Evolutionary conservation across 495 filamentous ascomycete genomes (phyloP), one percentile per base, ranked within the genome.

Genomic region (Aspergillus taichungensis): DNA sequence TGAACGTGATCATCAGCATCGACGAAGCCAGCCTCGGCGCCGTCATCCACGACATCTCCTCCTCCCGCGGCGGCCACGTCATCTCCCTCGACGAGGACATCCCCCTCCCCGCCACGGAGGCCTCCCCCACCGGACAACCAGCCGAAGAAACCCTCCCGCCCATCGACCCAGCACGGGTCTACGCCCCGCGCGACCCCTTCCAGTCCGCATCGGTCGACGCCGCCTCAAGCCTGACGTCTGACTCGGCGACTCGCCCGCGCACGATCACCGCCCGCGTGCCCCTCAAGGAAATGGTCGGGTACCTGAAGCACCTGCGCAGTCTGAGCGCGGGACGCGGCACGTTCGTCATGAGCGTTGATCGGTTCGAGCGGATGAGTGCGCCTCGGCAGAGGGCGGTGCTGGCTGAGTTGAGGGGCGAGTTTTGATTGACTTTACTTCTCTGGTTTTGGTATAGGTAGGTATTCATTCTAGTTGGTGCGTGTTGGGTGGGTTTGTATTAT

Each of bases 261-360:
- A 83, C 72, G 6, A 85, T 99, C 46, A 77, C 78, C 5, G 94
- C 88, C 3, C 78, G 84, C 48, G 89, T 96, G 28, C 94, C 94
- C 34, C 66, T 97, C 44, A 90, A 88, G 62, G 91, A 97, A 63
- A 96, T 97, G 90, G 85, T 96, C 40, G 88, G 91, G 30, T 99
- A 99, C 66, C 65, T 97, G 55, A 88, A 85, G 63, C 86, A 94
- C 62, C 67, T 99, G 57, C 69, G 94, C 34, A 88, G 84, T 61
- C 65, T 94, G 68, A 99, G 90, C 11, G 83, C 80, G 8, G 94
- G 94, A 0, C 74, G 92, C 27, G 94, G 94, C 24, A 87, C 87
- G 5, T 87, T 99, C 62, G 85, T 92, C 27, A 90, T 99, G 88
- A 81, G 74, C 40, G 80, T 94, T 30, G 90, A 95, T 68, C 78